Conservation (phyloP, 2,329 filamentous ascomycete species). For the Hyphodiscus sp. region DNA sequence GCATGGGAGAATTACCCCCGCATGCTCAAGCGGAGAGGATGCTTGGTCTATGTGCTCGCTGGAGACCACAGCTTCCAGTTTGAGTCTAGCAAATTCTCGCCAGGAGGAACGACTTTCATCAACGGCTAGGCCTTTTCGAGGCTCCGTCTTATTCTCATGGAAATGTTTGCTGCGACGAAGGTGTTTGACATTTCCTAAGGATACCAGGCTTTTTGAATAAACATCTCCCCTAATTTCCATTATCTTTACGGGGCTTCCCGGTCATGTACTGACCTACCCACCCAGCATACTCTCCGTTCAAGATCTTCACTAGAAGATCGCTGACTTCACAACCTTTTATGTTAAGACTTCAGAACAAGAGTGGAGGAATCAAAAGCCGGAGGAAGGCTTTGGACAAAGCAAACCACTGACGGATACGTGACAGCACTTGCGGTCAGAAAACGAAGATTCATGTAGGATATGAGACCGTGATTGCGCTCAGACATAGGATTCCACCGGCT, state of each 20-base stretch:
- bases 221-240: too few species aligned
- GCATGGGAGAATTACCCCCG: constrained; percentile 13
- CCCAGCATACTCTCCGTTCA: too few species aligned
- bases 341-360: constrained; percentile 5
- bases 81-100: constrained; percentile 14
- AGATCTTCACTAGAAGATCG: too few species aligned
- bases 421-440: neutral
- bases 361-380: constrained; percentile 6
- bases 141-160: constrained; percentile 6
- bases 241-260: neutral
- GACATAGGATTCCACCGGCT: neutral
- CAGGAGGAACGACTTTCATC: constrained; percentile 20
- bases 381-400: neutral
- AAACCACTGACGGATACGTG: neutral
- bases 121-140: constrained; percentile 18
- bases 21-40: constrained; percentile 18
- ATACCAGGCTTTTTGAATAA: too few species aligned
- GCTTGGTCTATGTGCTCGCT: constrained; percentile 14
- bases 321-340: neutral
- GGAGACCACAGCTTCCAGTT: constrained; percentile 20
- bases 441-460: neutral
- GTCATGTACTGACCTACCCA: too few species aligned
- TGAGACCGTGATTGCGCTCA: neutral
- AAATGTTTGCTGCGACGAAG: constrained; percentile 3
- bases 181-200: too few species aligned